Evolutionary conservation across 306 rosid species (phyloP), one percentile per base, ranked within the genome.

Genomic region (Quillaja saponaria): DNA sequence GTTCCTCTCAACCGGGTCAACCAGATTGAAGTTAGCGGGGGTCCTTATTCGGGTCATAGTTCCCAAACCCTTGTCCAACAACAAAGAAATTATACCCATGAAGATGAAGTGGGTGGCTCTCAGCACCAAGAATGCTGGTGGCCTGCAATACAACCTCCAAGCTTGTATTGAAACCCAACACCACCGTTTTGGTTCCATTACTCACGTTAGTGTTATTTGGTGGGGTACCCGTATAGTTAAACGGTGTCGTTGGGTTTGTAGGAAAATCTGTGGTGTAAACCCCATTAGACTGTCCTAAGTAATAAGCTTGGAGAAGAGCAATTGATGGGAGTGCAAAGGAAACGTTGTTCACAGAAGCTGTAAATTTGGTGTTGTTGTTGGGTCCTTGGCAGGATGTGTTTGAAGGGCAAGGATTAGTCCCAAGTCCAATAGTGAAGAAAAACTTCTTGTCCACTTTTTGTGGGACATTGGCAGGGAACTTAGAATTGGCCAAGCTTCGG

Each of bases 301-400:
- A 87, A 65, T 85, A 72, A 4, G 95, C 64, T 15, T 90, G 84
- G 61, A 90, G 68, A 4, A 90, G 21, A 13, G 95, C 83, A 41
- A 78, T 72, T n/a, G 85, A 73, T 1, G 95, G 97, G 7, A 90
- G 88, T 34, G 57, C 79, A 55, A 90, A 90, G 0, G 97, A 90
- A 6, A 83, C 46, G 44, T 90, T 90, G 80, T 87, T 87, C 31
- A 90, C 51, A 0, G 87, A 63, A 46, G 94, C 88, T 14, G 85
- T 65, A 19, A 90, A 90, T 57, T 85, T 87, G 34, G 87, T 78
- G 37, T 16, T 85, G 54, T 90, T 90, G 6, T 1, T 76, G 31
- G 95, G 95, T 8, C 95, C 97, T 71, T 87, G 95, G 38, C 95
- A 90, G 1, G 97, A 87, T 10, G 88, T 68, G 66, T 90, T 90